Base-by-base conservation (phyloP, 495 filamentous ascomycete genomes). In the Clohesyomyces aquaticus region DNA sequence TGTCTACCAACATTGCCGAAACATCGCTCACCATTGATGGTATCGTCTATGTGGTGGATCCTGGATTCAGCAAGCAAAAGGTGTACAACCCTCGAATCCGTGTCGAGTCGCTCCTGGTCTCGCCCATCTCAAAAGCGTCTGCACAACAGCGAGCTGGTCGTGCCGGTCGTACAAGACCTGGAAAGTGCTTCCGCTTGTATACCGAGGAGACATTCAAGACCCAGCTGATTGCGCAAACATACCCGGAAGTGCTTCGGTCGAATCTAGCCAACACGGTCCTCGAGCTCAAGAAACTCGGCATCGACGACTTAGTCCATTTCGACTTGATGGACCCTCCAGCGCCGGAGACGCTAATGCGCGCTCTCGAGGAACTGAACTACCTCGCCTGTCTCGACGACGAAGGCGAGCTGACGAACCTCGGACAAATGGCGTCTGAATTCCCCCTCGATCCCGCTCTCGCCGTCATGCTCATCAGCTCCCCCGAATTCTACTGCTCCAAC, bases 1-100 rank as follows among this genome's bases (percentile, higher is more conserved):
- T 99, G 27, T 88, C 92, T 3, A 99, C 95, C 52, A 99, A 99
- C 73, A 98, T 99, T 73, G 95, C 95, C 8, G 95, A 99, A 78
- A 99, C 95, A 0, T 91, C 87, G 61, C 85, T 98, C 72, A 99
- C 95, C 41, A 99, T 99, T 54, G 95, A 99, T 73, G 95, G 95
- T 72, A 98, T 99, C 61, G 95, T 99, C 23, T 99, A 96, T 66
- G 95, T 99, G 18, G 93, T 99, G 9, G 95, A 99, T 72, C 94
- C 95, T 6, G 95, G 95, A 21, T 99, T 99, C 78, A 96, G 90
- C 74, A 99, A 99, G 81, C 95, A 99, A 74, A 99, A 99, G 77
- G 92, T 99, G 65, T 99, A 98, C 82, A 96, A 98, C 72, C 93
- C 95, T 23, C 87, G 95, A 55, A 90, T 96, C 58, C 89, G 95